Evolutionary conservation across 257 asterid genomes (phyloP).

Genomic region (Jacaranda mimosifolia): DNA sequence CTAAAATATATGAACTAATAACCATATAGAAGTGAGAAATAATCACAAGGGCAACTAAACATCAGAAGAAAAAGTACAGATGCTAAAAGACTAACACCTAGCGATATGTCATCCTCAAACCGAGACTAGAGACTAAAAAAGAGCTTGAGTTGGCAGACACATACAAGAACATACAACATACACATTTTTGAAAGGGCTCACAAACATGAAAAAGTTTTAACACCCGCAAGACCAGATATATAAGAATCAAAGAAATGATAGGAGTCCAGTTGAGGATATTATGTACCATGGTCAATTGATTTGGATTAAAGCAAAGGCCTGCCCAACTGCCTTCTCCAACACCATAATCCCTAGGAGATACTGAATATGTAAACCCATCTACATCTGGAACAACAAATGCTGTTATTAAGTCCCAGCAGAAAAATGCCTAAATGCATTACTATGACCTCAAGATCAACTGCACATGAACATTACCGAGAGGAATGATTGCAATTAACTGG

Average conservation of each 20-base stretch:
- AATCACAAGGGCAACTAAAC: conserved; percentile 2
- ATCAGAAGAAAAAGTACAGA: neutral
- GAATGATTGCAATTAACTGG: conserved; percentile 19
- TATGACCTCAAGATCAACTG: too few relatives aligned
- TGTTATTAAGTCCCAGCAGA: conserved; percentile 16
- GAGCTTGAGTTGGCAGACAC: conserved; percentile 8
- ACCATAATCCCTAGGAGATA: conserved; percentile 80
- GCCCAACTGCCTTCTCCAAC: conserved; percentile 98
- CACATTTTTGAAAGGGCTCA: conserved; percentile 1
- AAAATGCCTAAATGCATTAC: conserved; percentile 4
- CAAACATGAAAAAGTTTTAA: conserved; percentile 3
- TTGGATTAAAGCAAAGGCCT: conserved; percentile 86
- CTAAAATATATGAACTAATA: neutral
- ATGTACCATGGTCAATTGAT: conserved; percentile 79
- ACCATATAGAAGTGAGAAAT: neutral
- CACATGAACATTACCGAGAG: neutral
- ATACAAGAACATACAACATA: conserved; percentile 8
- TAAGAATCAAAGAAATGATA: conserved; percentile 1
- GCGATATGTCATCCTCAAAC: conserved; percentile 8
- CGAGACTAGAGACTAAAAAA: conserved; percentile 21
- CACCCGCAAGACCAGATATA: conserved; percentile 20
- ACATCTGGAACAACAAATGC: conserved; percentile 51
- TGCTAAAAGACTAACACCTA: neutral
- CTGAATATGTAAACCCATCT: conserved; percentile 72
- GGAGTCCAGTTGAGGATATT: conserved; percentile 23